phyloP scores from a whole-genome alignment of 2,329 filamentous ascomycete genomes.

The Exophiala spinifera region DNA sequence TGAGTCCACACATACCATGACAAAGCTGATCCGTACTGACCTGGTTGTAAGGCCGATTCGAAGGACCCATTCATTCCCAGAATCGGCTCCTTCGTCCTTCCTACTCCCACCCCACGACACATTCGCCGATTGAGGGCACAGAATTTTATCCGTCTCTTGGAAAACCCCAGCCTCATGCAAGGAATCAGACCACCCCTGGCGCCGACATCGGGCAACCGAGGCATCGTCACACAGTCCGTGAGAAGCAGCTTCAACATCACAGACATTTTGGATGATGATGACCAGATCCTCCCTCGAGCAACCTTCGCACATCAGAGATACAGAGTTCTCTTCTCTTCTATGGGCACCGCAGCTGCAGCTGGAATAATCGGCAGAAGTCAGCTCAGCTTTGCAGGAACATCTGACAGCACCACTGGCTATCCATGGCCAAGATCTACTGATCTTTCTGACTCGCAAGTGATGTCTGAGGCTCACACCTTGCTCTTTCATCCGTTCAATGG shows the following conservation, averaged over 20 bases:
- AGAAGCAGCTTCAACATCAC: neutral
- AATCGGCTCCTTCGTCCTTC: slow-evolving; percentile 25
- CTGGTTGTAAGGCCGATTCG: slow-evolving; percentile 19
- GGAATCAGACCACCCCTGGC: slow-evolving; percentile 1
- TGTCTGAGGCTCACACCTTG: slow-evolving; percentile 8
- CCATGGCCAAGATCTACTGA: slow-evolving; percentile 12
- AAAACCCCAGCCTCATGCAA: neutral
- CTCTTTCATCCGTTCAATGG: slow-evolving; percentile 18
- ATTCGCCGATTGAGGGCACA: slow-evolving; percentile 24
- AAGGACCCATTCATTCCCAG: slow-evolving; percentile 28
- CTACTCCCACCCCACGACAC: slow-evolving; percentile 22
- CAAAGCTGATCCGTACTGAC: slow-evolving; percentile 1
- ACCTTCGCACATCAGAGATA: slow-evolving; percentile 17
- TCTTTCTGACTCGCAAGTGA: neutral
- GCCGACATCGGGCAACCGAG: neutral
- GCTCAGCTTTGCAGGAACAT: neutral
- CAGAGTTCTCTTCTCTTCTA: slow-evolving; percentile 12
- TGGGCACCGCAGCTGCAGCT: neutral
- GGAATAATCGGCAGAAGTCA: neutral
- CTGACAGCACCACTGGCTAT: neutral
- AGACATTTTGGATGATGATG: slow-evolving; percentile 1
- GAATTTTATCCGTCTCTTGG: slow-evolving; percentile 21
- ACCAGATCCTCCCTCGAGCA: slow-evolving; percentile 9
- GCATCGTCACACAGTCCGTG: neutral
- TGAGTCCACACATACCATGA: slow-evolving; percentile 9